These are phyloP conservation scores for Hygrocybe coccinea DNA, from an alignment of 768 basidiomycete species.

Conservation along the genomic window DNA sequence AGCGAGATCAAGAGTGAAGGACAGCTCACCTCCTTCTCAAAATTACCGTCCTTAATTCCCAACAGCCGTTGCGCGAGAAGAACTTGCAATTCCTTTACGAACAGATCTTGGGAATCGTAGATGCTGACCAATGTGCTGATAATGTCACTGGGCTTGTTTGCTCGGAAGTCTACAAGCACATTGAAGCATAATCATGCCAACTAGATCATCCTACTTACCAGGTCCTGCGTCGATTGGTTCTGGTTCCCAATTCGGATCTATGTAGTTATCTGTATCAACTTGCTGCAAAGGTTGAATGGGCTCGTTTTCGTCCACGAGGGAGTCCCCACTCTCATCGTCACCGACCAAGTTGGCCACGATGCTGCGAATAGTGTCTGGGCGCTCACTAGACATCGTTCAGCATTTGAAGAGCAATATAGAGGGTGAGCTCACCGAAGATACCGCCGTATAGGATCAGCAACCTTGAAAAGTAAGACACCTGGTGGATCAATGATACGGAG, in stretches of 20 bases:
- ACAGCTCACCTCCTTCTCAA: slow-evolving; percentile 54
- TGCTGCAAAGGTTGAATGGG: slow-evolving; percentile 72
- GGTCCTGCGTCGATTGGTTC: slow-evolving; percentile 96
- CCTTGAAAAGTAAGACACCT: slow-evolving; percentile 88
- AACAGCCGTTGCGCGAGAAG: slow-evolving; percentile 84
- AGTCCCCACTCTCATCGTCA: slow-evolving; percentile 74
- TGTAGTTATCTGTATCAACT: slow-evolving; percentile 77
- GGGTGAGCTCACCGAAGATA: slow-evolving; percentile 67
- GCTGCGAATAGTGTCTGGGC: slow-evolving; percentile 89
- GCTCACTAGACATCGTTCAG: slow-evolving; percentile 45
- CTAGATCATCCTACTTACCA: slow-evolving; percentile 43
- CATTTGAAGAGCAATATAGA: background rate
- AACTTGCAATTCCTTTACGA: slow-evolving; percentile 92
- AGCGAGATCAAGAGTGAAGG: background rate
- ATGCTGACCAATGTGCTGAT: slow-evolving; percentile 96
- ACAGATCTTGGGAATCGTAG: slow-evolving; percentile 94
- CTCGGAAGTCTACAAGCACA: slow-evolving; percentile 74
- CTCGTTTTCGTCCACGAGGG: slow-evolving; percentile 80
- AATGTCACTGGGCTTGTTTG: slow-evolving; percentile 87
- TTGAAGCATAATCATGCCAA: slow-evolving; percentile 1
- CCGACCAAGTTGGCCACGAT: slow-evolving; percentile 91
- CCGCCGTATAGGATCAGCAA: slow-evolving; percentile 85
- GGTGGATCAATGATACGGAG: slow-evolving; percentile 87
- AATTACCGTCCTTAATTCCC: slow-evolving; percentile 71
- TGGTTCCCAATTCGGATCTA: slow-evolving; percentile 90